phyloP scores from a whole-genome alignment of 1,284 basidiomycete species.

The Tilletia caries region DNA sequence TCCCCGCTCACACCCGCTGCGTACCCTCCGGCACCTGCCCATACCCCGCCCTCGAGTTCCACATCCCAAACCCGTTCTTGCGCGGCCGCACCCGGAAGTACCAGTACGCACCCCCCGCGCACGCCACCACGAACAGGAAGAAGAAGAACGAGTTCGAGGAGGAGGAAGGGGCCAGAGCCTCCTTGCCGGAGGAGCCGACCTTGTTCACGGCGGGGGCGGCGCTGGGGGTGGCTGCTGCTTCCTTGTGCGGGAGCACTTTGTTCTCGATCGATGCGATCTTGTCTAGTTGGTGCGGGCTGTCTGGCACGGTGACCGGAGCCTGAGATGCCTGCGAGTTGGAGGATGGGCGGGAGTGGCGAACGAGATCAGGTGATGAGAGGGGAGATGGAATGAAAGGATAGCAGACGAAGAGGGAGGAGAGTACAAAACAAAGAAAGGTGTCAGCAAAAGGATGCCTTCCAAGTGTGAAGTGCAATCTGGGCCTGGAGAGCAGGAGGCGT shows the following conservation, averaged over 20 bases:
- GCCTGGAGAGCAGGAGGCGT: too few relatives aligned
- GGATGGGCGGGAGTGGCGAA: too few relatives aligned
- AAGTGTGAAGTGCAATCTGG: too few relatives aligned
- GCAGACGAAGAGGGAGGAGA: too few relatives aligned
- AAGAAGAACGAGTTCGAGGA: constrained; percentile 4
- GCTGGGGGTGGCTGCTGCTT: background rate
- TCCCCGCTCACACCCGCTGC: background rate
- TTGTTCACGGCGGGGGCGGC: background rate
- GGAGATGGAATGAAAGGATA: too few relatives aligned
- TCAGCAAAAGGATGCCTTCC: too few relatives aligned
- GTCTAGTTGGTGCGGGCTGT: background rate
- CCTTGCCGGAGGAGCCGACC: background rate
- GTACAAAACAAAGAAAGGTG: too few relatives aligned
- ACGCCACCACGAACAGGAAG: background rate
- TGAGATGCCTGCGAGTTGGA: too few relatives aligned
- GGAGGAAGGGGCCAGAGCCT: background rate
- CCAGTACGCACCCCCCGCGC: background rate
- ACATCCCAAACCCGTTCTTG: background rate
- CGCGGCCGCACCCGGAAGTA: background rate
- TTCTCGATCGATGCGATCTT: background rate
- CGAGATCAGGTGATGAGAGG: too few relatives aligned
- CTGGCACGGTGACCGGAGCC: too few relatives aligned
- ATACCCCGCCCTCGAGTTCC: background rate
- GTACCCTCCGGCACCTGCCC: background rate
- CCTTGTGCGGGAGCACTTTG: background rate